Evolutionary conservation across 163 green algal species (phyloP), one percentile per base, ranked within the genome.

Genomic region (Chlamydomonas reinhardtii): DNA sequence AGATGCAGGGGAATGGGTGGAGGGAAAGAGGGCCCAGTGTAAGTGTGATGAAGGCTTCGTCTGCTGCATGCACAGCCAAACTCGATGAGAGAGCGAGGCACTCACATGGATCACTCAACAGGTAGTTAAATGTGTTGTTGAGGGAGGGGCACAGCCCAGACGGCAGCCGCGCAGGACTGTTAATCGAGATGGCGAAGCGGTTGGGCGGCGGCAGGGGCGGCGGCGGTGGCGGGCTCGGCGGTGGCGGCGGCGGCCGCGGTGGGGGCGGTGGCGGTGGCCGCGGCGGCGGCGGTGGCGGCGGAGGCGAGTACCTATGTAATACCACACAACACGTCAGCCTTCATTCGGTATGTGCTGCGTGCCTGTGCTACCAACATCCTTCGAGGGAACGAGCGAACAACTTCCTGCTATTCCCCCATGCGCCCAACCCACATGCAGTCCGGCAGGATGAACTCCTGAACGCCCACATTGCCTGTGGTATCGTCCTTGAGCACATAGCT

Each of bases 81-180:
- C 39, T 48, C 39, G 8, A 8, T 8, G 8, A 8, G 5, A 48
- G 39, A 5, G 8, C 39, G 39, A 8, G 5, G 5, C 39, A 56
- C 48, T 17, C 48, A 56, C 48, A 56, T 56, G 74, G 74, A 22
- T 81, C 74, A 5, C 54, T 43, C 0, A 81, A 56, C 20, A 81
- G 74, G 54, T 56, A 81, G 74, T 81, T 81, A n/a, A 81, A 31
- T 2, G 74, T 71, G 54, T 81, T 34, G 74, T 81, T 81, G 19
- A 81, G 74, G 20, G 54, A 54, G 4, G 31, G 19, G 24, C 74
- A 81, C 32, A 71, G 32, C 9, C 4, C 4, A 2, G 2, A 11
- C 11, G 74, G 74, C 1, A 81, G 54, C 32, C 37, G 19, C 16
- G 29, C 74, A 2, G 74, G 54, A 56, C 15, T 71, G 74, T 54